Conservation (phyloP, 441 rosid genomes). For the Erodium texanum region DNA sequence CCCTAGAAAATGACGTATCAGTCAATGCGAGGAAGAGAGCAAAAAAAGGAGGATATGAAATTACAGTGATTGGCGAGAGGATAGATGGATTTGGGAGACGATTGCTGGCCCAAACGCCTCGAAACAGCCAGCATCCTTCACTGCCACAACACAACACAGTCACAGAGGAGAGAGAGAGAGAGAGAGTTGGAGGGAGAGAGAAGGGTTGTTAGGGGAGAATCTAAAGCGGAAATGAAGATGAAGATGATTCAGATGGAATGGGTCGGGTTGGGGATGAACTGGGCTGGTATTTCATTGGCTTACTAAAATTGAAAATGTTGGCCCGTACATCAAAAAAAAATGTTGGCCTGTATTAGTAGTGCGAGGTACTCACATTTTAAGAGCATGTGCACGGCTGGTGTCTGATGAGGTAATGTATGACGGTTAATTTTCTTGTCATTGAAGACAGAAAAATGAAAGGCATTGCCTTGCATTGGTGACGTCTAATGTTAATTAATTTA, state of each 20-base stretch:
- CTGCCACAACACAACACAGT: slow-evolving; percentile 9
- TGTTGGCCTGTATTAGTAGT: neutral
- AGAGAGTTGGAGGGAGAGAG: neutral
- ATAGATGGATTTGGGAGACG: slow-evolving; percentile 41
- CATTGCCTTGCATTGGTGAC: no score
- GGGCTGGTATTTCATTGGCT: neutral
- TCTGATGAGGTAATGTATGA: no score
- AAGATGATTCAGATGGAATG: neutral
- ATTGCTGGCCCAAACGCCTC: slow-evolving; percentile 53
- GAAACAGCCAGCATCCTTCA: slow-evolving; percentile 67
- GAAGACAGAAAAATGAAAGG: no score
- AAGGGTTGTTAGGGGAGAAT: neutral
- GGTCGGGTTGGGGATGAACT: neutral
- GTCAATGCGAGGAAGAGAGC: neutral
- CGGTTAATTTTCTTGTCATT: no score
- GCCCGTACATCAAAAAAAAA: neutral
- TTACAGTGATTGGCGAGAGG: slow-evolving; percentile 55
- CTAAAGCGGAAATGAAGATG: neutral
- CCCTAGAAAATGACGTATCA: neutral
- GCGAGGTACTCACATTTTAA: no score
- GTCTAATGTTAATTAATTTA: no score
- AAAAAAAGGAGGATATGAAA: slow-evolving; percentile 11
- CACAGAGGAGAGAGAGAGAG: slow-evolving; percentile 18
- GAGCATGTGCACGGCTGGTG: no score
- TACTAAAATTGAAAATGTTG: neutral